Evolutionary conservation across 2,329 filamentous ascomycete genomes (phyloP).

Genomic region (Ramichloridium luteum): DNA sequence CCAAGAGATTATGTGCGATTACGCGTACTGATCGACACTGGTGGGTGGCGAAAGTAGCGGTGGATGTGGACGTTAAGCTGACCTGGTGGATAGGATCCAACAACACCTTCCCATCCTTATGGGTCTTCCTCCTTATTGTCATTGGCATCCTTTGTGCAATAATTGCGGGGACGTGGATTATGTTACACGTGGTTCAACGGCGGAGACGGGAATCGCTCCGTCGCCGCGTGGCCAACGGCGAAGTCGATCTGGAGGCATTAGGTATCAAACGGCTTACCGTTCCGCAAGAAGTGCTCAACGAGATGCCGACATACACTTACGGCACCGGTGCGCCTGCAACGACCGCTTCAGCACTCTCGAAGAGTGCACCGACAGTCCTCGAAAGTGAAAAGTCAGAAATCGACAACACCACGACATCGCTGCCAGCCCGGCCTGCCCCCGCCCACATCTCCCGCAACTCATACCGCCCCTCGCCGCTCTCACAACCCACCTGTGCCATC

Average conservation of each 20-base stretch:
- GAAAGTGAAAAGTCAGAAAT: conserved; percentile 3
- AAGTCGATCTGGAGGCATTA: conserved; percentile 74
- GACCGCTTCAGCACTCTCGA: conserved; percentile 1
- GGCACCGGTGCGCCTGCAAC: conserved; percentile 12
- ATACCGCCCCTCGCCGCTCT: conserved; percentile 33
- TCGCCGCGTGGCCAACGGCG: conserved; percentile 59
- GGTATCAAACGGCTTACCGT: conserved; percentile 75
- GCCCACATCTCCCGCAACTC: conserved; percentile 9
- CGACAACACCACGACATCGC: conserved; percentile 3
- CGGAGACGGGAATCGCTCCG: conserved; percentile 55
- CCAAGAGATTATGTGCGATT: conserved; percentile 37
- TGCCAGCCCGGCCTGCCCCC: conserved; percentile 4
- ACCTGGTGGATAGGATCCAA: conserved; percentile 12
- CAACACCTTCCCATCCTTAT: conserved; percentile 53
- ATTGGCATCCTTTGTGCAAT: conserved; percentile 58
- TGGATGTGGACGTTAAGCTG: too few relatives aligned
- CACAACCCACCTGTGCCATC: conserved; percentile 78
- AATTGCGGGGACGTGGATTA: conserved; percentile 52
- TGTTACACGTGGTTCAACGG: conserved; percentile 68
- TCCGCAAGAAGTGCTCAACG: conserved; percentile 55
- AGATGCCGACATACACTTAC: conserved; percentile 71
- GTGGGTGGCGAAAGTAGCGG: too few relatives aligned
- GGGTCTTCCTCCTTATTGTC: conserved; percentile 63
- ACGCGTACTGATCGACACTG: conserved; percentile 38
- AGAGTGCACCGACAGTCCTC: conserved; percentile 2